Percentiles rank a stretch among this genome's conserved stretches.
Evolutionary conservation across 352 stramenopile species (phyloP).

Genomic region (Phytophthora multivora): DNA sequence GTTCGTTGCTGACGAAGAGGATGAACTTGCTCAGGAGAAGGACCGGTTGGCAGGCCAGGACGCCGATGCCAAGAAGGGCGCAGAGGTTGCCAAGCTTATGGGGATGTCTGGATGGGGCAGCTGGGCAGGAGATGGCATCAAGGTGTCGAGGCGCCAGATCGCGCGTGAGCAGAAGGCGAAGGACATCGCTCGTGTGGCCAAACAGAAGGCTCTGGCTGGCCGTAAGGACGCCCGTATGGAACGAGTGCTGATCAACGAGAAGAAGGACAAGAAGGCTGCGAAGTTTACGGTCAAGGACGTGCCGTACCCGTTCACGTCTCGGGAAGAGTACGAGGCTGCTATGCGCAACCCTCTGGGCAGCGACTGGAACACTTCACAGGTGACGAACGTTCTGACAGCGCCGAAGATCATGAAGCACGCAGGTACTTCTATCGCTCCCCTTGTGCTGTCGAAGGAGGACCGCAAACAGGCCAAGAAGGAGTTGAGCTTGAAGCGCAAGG

Average conservation of each 20-base stretch:
- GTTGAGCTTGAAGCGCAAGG: conserved; percentile 78
- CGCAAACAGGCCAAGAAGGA: conserved; percentile 85
- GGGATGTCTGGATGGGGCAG: conserved; percentile 91
- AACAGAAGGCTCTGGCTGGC: conserved; percentile 69
- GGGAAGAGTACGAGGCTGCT: conserved; percentile 97
- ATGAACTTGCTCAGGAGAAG: conserved; percentile 96
- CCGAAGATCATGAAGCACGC: conserved; percentile 93
- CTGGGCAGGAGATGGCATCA: conserved; percentile 87
- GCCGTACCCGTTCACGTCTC: conserved; percentile 97
- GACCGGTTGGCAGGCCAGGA: conserved; percentile 69
- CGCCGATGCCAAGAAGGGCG: conserved; percentile 72
- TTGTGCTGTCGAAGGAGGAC: conserved; percentile 87
- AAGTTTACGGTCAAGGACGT: conserved; percentile 90
- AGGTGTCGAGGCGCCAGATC: conserved; percentile 85
- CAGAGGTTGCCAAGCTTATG: conserved; percentile 78
- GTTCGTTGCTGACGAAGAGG: conserved; percentile 88
- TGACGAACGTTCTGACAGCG: conserved; percentile 93
- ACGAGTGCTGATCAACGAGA: conserved; percentile 85
- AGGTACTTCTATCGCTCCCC: conserved; percentile 94
- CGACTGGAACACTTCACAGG: conserved; percentile 94
- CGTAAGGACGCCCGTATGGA: conserved; percentile 78
- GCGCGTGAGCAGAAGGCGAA: conserved; percentile 81
- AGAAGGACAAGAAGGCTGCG: conserved; percentile 89
- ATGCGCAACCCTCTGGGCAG: conserved; percentile 94
- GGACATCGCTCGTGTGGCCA: conserved; percentile 63